phyloP scores from a whole-genome alignment of 208 protist species.

The Leishmania major region DNA sequence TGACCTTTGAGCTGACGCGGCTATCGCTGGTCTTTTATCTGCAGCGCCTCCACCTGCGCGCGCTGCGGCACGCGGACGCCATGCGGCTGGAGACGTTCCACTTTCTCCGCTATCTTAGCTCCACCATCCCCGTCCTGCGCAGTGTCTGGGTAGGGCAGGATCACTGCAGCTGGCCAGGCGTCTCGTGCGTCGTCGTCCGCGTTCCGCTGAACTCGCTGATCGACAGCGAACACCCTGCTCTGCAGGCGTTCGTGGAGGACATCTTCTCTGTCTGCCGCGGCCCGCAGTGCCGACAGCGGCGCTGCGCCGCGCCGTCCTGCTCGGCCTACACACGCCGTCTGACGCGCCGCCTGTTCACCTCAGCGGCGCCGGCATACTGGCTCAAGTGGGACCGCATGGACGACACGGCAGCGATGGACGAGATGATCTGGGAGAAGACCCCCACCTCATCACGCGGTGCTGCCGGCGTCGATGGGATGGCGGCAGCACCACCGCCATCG shows the following conservation, averaged over 20 bases:
- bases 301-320: constrained; percentile 20
- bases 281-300: constrained; percentile 16
- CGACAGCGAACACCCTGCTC: constrained; percentile 36
- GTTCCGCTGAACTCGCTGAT: constrained; percentile 47
- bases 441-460: background rate
- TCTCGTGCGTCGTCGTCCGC: constrained; percentile 37
- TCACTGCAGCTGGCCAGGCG: constrained; percentile 52
- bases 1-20: constrained; percentile 22
- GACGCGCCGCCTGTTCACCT: constrained; percentile 27
- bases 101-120: constrained; percentile 43
- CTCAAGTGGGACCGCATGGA: constrained; percentile 32
- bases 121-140: constrained; percentile 39
- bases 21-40: constrained; percentile 34
- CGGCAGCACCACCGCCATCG: background rate
- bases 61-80: constrained; percentile 55
- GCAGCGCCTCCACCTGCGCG: constrained; percentile 47
- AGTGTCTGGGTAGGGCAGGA: constrained; percentile 54
- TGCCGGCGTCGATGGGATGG: background rate
- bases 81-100: constrained; percentile 70
- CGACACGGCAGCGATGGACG: constrained; percentile 35
- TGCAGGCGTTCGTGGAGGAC: constrained; percentile 30
- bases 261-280: constrained; percentile 17
- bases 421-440: constrained; percentile 22
- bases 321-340: constrained; percentile 22
- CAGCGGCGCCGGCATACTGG: constrained; percentile 29